Evolutionary conservation across 805 yeast species (phyloP), one percentile per base, ranked within the genome.

Genomic region (Huiozyma sinensis): DNA sequence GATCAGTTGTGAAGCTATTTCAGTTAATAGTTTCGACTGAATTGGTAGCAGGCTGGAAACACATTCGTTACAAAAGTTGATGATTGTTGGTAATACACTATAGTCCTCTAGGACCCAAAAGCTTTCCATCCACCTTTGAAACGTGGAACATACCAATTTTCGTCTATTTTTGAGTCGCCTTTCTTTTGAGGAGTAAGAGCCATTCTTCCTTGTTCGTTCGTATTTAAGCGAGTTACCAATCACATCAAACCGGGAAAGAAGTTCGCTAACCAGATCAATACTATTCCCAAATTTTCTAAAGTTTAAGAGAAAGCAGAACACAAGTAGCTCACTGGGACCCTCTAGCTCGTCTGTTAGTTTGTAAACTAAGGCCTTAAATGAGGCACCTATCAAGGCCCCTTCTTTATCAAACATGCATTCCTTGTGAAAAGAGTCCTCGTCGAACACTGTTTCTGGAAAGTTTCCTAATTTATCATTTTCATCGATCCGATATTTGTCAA

Each of bases 61-160:
- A 10, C 80, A 87, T 61, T 84, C 95, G 58, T 83, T 84, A 56
- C 85, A 80, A 57, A 87, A 83, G 55, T 83, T 83, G 38, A 83
- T 72, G 54, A 87, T 65, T 0, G 86, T 81, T 9, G 92, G 77
- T 39, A 88, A 64, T 35, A 80, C 66, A 28, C 61, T 64, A 48
- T 73, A 75, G 59, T 88, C 95, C 13, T 72, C 69, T 40, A 74
- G 76, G 49, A 79, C 76, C 96, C 96, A 90, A 58, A 83, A 88
- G 42, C 92, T 81, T 61, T 87, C 95, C 61, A 90, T 65, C 98
- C 98, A 90, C 33, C 76, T 67, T 58, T 79, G 83, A 57, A 88
- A 76, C 60, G 82, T 70, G 50, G 75, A 76, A 51, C 81, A 77
- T 35, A 87, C 78, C 39, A 82, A 63, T 48, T 77, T 76, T 56